A percentile compares a stretch with the other conserved stretches of the same genome.
phyloP scores from a whole-genome alignment of 129 eudicot species.

The Smallanthus sonchifolius region DNA sequence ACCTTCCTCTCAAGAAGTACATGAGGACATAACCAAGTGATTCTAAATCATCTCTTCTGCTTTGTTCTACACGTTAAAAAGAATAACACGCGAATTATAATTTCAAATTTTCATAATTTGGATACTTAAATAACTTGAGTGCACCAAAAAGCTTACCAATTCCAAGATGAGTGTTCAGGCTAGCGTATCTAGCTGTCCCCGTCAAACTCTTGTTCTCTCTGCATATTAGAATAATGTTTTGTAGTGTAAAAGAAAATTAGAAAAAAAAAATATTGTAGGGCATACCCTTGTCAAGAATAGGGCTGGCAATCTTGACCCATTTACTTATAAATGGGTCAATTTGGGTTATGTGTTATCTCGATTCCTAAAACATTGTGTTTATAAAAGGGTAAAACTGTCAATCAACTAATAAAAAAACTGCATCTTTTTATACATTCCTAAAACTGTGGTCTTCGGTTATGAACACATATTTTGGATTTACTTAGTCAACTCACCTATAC shows the following conservation, averaged over 20 bases:
- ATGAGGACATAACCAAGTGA: constrained; percentile 92
- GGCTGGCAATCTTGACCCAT: too few species aligned
- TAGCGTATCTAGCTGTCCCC: constrained; percentile 37
- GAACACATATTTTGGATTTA: background rate
- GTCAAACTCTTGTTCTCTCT: constrained; percentile 39
- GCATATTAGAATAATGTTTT: background rate
- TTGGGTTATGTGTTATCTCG: too few species aligned
- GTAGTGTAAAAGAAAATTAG: too few species aligned
- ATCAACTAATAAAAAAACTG: too few species aligned
- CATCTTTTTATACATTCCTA: too few species aligned
- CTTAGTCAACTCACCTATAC: constrained; percentile 52
- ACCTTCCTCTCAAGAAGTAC: constrained; percentile 99
- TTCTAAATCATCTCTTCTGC: constrained; percentile 93
- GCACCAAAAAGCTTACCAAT: constrained; percentile 18
- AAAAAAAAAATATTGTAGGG: background rate
- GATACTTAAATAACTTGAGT: background rate
- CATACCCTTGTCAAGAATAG: background rate
- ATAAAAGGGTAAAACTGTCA: too few species aligned
- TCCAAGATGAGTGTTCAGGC: constrained; percentile 39
- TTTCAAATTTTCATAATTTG: background rate
- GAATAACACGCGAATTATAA: background rate
- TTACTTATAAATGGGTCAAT: too few species aligned
- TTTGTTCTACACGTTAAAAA: constrained; percentile 60
- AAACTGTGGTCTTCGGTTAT: too few species aligned
- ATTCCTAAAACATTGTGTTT: background rate